phyloP scores from a whole-genome alignment of 1,284 basidiomycete genomes.

The Ganoderma meredithae region DNA sequence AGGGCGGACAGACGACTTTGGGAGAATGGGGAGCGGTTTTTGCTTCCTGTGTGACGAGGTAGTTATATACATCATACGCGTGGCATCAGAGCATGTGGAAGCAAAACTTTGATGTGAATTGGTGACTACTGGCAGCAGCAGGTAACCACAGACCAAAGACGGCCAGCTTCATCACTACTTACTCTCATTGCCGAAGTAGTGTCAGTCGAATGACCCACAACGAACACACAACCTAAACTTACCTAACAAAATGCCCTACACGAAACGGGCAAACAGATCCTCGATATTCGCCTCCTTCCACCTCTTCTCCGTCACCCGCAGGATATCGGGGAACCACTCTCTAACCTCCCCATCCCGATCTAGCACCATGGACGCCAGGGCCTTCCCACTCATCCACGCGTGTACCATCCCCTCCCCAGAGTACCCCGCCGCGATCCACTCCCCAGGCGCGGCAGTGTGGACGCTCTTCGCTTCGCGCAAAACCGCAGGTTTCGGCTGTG shows the following conservation, averaged over 20 bases:
- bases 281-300: conserved; percentile 51
- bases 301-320: conserved; percentile 57
- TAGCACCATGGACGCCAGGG: conserved; percentile 64
- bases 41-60: no score
- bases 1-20: background rate
- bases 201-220: background rate
- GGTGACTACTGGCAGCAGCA: no score
- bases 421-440: conserved; percentile 65
- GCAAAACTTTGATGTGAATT: no score
- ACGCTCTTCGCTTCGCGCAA: conserved; percentile 7
- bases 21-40: no score
- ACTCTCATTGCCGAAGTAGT: background rate
- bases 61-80: no score
- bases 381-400: conserved; percentile 66
- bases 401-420: conserved; percentile 74
- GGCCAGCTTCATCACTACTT: no score
- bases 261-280: conserved; percentile 39
- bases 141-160: no score
- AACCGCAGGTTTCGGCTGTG: conserved; percentile 28
- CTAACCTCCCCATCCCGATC: conserved; percentile 42
- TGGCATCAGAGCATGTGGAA: no score
- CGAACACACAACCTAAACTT: background rate
- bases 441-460: conserved; percentile 45
- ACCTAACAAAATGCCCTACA: conserved; percentile 14
- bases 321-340: conserved; percentile 59